These are phyloP conservation scores for Talaromyces liani DNA, from an alignment of 495 filamentous ascomycete species.

Conservation along the genomic window DNA sequence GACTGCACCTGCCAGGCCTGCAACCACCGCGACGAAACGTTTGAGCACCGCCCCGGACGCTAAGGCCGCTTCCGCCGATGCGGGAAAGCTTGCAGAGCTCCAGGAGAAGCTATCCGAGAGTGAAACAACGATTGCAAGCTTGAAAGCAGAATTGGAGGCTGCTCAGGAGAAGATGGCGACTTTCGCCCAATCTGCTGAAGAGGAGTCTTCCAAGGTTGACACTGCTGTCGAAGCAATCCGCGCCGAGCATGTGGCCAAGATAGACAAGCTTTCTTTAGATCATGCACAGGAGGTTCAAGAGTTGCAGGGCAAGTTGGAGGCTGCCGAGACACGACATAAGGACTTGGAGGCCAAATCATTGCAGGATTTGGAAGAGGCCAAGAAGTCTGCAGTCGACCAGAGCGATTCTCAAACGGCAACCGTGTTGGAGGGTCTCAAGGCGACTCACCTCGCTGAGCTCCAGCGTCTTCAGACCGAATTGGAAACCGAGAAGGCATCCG, in stretches of 20 bases:
- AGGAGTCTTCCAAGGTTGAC: slow-evolving; percentile 15
- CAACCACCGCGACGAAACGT: slow-evolving; percentile 23
- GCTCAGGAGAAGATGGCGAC: slow-evolving; percentile 34
- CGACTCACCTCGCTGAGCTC: slow-evolving; percentile 29
- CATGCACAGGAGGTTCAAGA: slow-evolving; percentile 31
- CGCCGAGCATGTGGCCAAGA: slow-evolving; percentile 31
- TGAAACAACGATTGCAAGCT: slow-evolving; percentile 29
- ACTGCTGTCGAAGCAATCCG: slow-evolving; percentile 22
- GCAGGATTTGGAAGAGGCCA: slow-evolving; percentile 35
- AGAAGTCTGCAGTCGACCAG: slow-evolving; percentile 25
- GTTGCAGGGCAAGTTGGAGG: slow-evolving; percentile 29
- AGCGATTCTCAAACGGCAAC: slow-evolving; percentile 28
- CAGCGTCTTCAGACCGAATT: slow-evolving; percentile 32
- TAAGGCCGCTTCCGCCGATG: slow-evolving; percentile 20
- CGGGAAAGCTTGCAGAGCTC: slow-evolving; percentile 29
- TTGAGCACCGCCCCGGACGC: slow-evolving; percentile 22
- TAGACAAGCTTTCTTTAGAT: slow-evolving; percentile 26
- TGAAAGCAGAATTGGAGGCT: slow-evolving; percentile 32
- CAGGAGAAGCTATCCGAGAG: slow-evolving; percentile 37
- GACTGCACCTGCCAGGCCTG: slow-evolving; percentile 19
- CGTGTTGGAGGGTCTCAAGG: slow-evolving; percentile 33
- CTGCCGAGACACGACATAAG: slow-evolving; percentile 32
- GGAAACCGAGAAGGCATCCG: slow-evolving; percentile 27
- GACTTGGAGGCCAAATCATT: slow-evolving; percentile 33
- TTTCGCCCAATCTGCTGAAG: slow-evolving; percentile 24